Base-by-base conservation (phyloP, 345 rosid genomes). In the Lumnitzera racemosa region DNA sequence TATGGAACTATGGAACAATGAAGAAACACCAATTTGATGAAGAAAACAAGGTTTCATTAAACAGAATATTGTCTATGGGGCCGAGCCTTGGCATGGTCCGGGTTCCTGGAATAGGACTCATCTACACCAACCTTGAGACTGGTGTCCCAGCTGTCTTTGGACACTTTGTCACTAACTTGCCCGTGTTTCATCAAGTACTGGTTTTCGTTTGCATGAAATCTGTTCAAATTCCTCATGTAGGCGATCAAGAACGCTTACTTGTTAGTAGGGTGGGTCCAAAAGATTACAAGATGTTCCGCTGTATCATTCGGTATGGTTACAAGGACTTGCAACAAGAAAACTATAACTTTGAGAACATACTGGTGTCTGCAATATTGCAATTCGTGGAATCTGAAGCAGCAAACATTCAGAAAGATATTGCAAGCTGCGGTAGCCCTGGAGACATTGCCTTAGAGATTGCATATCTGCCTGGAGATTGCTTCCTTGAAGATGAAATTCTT, bases 111-210 rank as follows among this genome's bases (percentile, higher is more conserved):
- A 89, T 91, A 2, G 98, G 89, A 10, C 81, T 91, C 9, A 73
- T 89, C 54, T 89, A 83, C 75, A 73, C 90, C 0, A 80, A 87
- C 59, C 74, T 87, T 5, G 86, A 75, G 10, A 85, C 86, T 0
- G 98, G 96, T 29, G 78, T 89, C n/a, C 96, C 98, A 0, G 83
- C 95, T 14, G 75, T 87, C 52, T 89, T 91, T 56, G 86, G 90
- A 64, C 98, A 89, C 60, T 91, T 91, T 47, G 83, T 91, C 56
- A 84, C 96, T 6, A 85, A 88, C 46, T 56, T 91, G 62, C 96
- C 95, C 0, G 96, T 95, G 7, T 87, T 91, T 57, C 92, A 91
- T 70, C 78, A 79, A 66, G 81, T 91, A 25, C 74, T 91, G 17
- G 86, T 89, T 46, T 88, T 91, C 51, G 87, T 91, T 13, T 91